Conservation (phyloP, 2,329 filamentous ascomycete species). For the Aspergillus amoenus region DNA sequence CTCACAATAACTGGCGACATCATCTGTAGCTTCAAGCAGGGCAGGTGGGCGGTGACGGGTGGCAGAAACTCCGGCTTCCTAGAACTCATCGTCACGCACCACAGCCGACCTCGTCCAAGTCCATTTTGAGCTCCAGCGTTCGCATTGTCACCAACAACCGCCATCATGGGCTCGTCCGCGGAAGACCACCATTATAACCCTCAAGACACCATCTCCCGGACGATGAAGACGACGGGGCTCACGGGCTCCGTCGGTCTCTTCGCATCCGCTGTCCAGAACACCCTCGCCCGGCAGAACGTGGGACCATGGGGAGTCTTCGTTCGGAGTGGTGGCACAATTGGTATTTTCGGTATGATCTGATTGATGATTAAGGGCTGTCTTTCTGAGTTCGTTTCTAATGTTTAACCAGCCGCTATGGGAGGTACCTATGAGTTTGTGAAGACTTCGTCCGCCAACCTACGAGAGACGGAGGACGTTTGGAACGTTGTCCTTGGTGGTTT, state of each 20-base stretch:
- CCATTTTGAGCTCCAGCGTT: constrained; percentile 24
- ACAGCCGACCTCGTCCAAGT: constrained; percentile 25
- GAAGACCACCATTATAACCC: constrained; percentile 63
- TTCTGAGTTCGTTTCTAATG: constrained; percentile 8
- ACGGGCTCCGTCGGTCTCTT: constrained; percentile 69
- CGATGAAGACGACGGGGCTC: constrained; percentile 64
- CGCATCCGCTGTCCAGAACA: constrained; percentile 79
- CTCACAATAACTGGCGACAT: constrained; percentile 7
- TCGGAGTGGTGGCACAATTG: constrained; percentile 72
- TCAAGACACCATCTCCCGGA: constrained; percentile 70
- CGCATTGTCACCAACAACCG: constrained; percentile 21
- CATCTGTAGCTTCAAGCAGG: constrained; percentile 19
- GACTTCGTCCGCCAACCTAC: constrained; percentile 76
- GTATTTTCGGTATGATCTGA: constrained; percentile 57
- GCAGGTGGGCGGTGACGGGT: constrained; percentile 21
- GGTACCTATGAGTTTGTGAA: constrained; percentile 76
- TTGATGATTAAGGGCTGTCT: not conserved
- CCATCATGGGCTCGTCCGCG: constrained; percentile 50
- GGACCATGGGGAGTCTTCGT: constrained; percentile 79
- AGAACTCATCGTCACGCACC: constrained; percentile 26
- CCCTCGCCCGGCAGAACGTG: constrained; percentile 77
- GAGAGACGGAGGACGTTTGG: constrained; percentile 76
- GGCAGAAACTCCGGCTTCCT: constrained; percentile 29
- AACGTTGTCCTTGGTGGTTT: constrained; percentile 77
- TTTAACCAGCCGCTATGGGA: constrained; percentile 64